Evolutionary conservation across 2,329 filamentous ascomycete species (phyloP), one percentile per base, ranked within the genome.

Genomic region (Pseudocercospora fuligena): DNA sequence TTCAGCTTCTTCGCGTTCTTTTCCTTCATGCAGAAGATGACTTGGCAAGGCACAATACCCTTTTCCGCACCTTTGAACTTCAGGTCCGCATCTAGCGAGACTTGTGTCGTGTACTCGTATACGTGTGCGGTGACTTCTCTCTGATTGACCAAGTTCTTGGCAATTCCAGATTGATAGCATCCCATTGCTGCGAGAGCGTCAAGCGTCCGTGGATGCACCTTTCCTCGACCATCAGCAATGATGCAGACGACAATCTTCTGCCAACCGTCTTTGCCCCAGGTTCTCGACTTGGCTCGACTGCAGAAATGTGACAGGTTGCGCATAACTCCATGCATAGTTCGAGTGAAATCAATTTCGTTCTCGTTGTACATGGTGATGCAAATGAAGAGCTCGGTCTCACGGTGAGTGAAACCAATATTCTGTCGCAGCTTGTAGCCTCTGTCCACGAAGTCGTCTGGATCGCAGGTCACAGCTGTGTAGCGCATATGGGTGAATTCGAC

Each of bases 51-150:
- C 12, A 98, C 93, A 72, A 99, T 99, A 33, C 96, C 95, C 83
- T 99, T 99, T 81, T 99, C 96, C 0, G 95, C 95, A 36, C 96
- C 95, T 83, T 99, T 99, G 85, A 99, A 99, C 80, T 97, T 97
- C 70, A 99, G 87, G 73, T 97, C 94, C 0, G 94, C 87, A 78
- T 99, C 95, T 9, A 99, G 87, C 0, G 94, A 98, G 11, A 99
- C 95, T 76, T 99, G 96, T 0, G 95, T 98, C 0, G 95, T 99
- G 81, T 99, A 99, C 79, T 99, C 95, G 82, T 99, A 99, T 14
- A 99, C 92, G 81, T 99, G 95, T 0, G 94, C 94, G 71, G 94
- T 94, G 56, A 99, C 95, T 68, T 96, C 93, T 73, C 92, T 92
- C 76, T 95, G 90, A 81, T 99, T 99, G 84, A 99, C 95, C 77